Base-by-base conservation (phyloP, 1,139 yeast species). In the Yamadazyma dushanensis region DNA sequence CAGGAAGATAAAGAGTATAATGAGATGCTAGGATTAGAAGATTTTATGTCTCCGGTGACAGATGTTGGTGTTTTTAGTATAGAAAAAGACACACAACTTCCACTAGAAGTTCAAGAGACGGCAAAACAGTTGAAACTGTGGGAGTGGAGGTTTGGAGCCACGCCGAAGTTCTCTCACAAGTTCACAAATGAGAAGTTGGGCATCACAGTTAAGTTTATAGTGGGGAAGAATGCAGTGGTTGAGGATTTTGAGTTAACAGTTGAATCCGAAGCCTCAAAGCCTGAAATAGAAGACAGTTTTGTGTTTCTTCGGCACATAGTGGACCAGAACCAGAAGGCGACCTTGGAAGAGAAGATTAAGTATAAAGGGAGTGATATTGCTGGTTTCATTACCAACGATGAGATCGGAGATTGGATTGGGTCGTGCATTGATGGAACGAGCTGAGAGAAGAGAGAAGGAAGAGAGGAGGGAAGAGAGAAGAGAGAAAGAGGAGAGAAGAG, bases 81-180 rank as follows among this genome's bases (percentile, higher is more conserved):
- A 8, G 61, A 60, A 24, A 54, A 61, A 5, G 39, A 45, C 0
- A 53, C 63, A 0, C 57, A 59, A 8, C 50, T 82, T n/a, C 82
- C 83, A 0, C 44, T 46, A 2, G 76, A 74, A 29, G 66, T 85
- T 0, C 19, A 42, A 2, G 56, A 67, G 1, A 67, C 67, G 1
- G 73, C 76, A 2, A 51, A 58, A 0, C 70, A 71, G 27, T 60
- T 84, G 26, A 56, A 61, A 39, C 55, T 66, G 9, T 84, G 94
- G 92, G 64, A 70, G 1, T 87, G 95, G 94, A 70, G 63, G 25
- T 85, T 59, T 54, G 95, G 89, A 0, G 70, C 73, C 26, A 81
- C 95, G 0, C 95, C 95, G 1, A 65, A 61, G 40, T 84, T 84
- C 53, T 61, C 65, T 11, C 83, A 81, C 48, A 50, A 53, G 4